phyloP scores from a whole-genome alignment of 1,284 basidiomycete genomes.

The Ustilago esculenta region DNA sequence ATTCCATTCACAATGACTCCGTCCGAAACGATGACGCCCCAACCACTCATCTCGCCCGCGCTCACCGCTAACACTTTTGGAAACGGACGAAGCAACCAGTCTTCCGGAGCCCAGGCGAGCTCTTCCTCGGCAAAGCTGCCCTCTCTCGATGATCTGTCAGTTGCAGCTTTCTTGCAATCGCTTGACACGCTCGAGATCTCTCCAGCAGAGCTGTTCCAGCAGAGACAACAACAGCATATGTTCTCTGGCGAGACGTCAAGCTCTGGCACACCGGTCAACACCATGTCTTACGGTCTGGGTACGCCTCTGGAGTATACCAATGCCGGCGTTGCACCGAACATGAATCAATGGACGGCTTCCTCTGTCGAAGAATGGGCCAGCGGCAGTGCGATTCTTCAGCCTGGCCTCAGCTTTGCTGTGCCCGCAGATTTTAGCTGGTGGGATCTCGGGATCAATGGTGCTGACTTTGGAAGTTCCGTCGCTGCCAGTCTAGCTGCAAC shows the following conservation, averaged over 20 bases:
- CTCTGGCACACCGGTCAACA: not conserved
- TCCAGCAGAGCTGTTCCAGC: conserved; percentile 48
- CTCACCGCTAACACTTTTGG: not conserved
- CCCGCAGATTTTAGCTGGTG: conserved; percentile 66
- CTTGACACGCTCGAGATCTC: conserved; percentile 65
- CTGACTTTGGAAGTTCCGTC: conserved; percentile 13
- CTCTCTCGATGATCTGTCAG: conserved; percentile 54
- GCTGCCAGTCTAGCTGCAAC: conserved; percentile 21
- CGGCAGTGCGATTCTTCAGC: conserved; percentile 52
- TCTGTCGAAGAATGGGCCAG: conserved; percentile 36
- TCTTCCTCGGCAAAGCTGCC: conserved; percentile 22
- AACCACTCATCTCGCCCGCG: conserved; percentile 9
- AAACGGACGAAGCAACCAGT: not conserved
- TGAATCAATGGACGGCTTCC: conserved; percentile 11
- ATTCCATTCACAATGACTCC: conserved; percentile 15
- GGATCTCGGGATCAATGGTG: conserved; percentile 49
- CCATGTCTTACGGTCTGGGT: not conserved
- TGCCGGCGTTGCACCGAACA: not conserved
- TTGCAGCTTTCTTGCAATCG: conserved; percentile 63
- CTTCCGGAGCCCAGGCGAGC: not conserved
- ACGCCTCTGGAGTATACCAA: conserved; percentile 2
- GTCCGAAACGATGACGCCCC: conserved; percentile 22
- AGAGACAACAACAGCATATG: conserved; percentile 29
- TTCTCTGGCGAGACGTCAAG: conserved; percentile 16
- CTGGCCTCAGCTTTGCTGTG: conserved; percentile 60